Percentiles rank a stretch among this genome's conserved stretches.
Conservation (phyloP, 2,329 filamentous ascomycete genomes). For the Venturia effusa region DNA sequence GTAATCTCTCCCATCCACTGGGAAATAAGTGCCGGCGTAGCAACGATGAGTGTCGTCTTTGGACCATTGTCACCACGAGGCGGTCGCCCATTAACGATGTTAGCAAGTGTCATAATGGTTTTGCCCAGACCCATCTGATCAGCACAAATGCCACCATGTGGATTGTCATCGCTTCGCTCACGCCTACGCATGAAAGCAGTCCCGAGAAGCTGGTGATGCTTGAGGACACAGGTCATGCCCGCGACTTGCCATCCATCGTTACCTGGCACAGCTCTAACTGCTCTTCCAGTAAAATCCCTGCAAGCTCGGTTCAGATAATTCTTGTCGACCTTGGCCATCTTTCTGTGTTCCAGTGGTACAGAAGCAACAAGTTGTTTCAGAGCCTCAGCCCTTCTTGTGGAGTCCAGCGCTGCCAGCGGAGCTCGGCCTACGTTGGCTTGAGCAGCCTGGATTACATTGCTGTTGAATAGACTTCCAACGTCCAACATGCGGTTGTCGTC, state of each 20-base stretch:
- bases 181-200: constrained; percentile 43
- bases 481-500: constrained; percentile 8
- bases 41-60: constrained; percentile 33
- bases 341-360: constrained; percentile 26
- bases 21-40: constrained; percentile 25
- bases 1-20: constrained; percentile 30
- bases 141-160: constrained; percentile 30
- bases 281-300: constrained; percentile 27
- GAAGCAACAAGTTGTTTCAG: constrained; percentile 30
- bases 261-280: constrained; percentile 19
- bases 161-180: constrained; percentile 31
- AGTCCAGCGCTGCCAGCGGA: constrained; percentile 19
- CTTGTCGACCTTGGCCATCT: constrained; percentile 25
- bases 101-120: constrained; percentile 31
- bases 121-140: constrained; percentile 34
- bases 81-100: constrained; percentile 31
- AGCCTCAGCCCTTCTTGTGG: constrained; percentile 21
- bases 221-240: constrained; percentile 38
- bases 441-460: constrained; percentile 25
- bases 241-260: constrained; percentile 32
- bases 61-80: constrained; percentile 12
- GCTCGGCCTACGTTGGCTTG: constrained; percentile 16
- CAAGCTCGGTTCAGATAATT: constrained; percentile 27
- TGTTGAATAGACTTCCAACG: constrained; percentile 15
- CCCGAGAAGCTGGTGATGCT: constrained; percentile 41